Base-by-base conservation (phyloP, 1,284 basidiomycete genomes). In the Coniferiporia weirii region DNA sequence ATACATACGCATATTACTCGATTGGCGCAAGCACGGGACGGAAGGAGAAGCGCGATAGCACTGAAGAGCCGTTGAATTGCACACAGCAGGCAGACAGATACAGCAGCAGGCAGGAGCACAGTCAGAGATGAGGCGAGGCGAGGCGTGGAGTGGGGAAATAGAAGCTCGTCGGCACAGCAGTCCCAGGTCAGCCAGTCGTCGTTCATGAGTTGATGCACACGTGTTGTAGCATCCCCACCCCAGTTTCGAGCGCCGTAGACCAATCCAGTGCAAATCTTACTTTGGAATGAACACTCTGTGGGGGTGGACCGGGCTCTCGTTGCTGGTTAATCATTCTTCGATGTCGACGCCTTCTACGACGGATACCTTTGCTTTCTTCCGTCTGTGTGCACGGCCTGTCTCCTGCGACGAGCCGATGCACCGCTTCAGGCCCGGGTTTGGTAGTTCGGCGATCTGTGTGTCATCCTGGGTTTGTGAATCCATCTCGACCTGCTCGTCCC, bases 351-450 rank as follows among this genome's bases (percentile, higher is more conserved):
- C 70, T 52, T 69, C 65, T 51, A 69, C 73, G 45, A 76, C 65
- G 32, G 75, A 76, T n/a, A 75, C 71, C 67, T 76, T 76, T 57
- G 71, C 62, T 61, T 72, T 75, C 68, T 76, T 76, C 45, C 27
- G 27, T 57, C 61, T 50, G 61, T 54, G 46, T 62, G 62, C 19
- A 59, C 27, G 27, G 27, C 3, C 57, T 35, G 64, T 58, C 47
- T 65, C 61, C 22, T 62, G 61, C 13, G 61, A 61, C 17, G 57
- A 57, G 34, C 60, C 64, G n/a, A 57, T 62, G 64, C 73, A 73
- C 44, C 71, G 70, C 63, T 73, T 74, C 44, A 59, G 53, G 43
- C 56, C 57, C 20, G n/a, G 22, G 20, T 43, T 36, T 17, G 36
- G 45, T 17, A 13, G 20, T 20, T 34, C n/a, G 17, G 22, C 22